Evolutionary conservation across 106 monocot species (phyloP).

Genomic region (Acorus gramineus): DNA sequence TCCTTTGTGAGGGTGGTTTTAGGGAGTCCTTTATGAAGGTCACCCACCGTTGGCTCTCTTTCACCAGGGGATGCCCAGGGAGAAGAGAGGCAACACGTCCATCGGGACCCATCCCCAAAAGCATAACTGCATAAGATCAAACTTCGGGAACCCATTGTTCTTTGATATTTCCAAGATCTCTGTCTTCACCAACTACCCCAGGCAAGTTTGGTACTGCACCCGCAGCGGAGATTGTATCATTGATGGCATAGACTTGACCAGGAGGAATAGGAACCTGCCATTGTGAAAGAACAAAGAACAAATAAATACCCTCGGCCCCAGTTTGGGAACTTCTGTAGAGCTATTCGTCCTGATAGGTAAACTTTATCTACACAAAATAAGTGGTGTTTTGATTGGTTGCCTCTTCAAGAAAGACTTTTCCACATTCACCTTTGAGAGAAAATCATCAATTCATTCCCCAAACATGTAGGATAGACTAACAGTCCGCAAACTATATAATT

Average conservation of each 20-base stretch:
- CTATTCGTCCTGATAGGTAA: too few species aligned
- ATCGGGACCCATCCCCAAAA: constrained; percentile 14
- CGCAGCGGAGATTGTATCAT: constrained; percentile 15
- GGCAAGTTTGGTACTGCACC: constrained; percentile 14
- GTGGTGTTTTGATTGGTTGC: too few species aligned
- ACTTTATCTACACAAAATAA: too few species aligned
- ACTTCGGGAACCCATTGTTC: constrained; percentile 7
- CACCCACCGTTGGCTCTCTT: constrained; percentile 7
- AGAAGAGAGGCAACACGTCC: constrained; percentile 18
- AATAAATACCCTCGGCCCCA: not conserved
- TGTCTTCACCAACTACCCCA: constrained; percentile 7
- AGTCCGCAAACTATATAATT: too few species aligned
- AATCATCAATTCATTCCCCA: too few species aligned
- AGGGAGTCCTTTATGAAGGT: constrained; percentile 10
- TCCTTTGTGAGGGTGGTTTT: constrained; percentile 14
- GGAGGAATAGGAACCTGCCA: constrained; percentile 15
- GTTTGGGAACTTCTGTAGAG: too few species aligned
- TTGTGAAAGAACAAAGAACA: too few species aligned
- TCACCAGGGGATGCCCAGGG: constrained; percentile 10
- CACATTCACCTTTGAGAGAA: too few species aligned
- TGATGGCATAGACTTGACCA: constrained; percentile 17
- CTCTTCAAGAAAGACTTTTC: not conserved
- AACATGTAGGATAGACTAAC: too few species aligned
- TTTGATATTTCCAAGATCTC: constrained; percentile 7
- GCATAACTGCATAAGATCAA: constrained; percentile 22